Conservation (phyloP, 208 protist genomes). For the Wallacemonas sp. region DNA sequence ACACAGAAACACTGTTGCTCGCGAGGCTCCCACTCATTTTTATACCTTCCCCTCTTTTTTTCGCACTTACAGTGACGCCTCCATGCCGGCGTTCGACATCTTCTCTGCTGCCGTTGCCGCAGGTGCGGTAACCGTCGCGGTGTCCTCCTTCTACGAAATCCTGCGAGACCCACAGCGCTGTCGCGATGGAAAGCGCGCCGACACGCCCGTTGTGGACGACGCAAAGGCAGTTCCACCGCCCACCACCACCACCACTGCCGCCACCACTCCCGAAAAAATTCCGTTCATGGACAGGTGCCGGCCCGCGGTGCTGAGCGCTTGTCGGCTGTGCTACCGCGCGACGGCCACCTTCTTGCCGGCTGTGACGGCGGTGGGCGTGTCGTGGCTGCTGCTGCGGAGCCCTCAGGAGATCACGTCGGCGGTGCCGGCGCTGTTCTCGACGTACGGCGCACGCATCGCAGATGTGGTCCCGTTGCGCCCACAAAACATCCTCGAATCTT, state of each 20-base stretch:
- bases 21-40: too few relatives aligned
- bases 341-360: background rate
- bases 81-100: background rate
- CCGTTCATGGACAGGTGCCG: background rate
- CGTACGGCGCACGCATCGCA: background rate
- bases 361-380: background rate
- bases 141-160: background rate
- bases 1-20: too few relatives aligned
- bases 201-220: too few relatives aligned
- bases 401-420: background rate
- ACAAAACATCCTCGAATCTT: constrained; percentile 6
- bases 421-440: background rate
- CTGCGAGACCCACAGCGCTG: background rate
- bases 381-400: background rate
- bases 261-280: too few relatives aligned
- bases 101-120: background rate
- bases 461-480: constrained; percentile 10
- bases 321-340: background rate
- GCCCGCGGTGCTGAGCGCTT: background rate
- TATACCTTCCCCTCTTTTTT: too few relatives aligned
- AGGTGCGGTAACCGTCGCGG: background rate
- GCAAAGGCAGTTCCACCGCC: too few relatives aligned
- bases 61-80: too few relatives aligned
- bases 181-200: too few relatives aligned
- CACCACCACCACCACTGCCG: too few relatives aligned